These are phyloP conservation scores for Pseudocercospora pini-densiflorae DNA, from an alignment of 2,329 filamentous ascomycete genomes.

Conservation along the genomic window DNA sequence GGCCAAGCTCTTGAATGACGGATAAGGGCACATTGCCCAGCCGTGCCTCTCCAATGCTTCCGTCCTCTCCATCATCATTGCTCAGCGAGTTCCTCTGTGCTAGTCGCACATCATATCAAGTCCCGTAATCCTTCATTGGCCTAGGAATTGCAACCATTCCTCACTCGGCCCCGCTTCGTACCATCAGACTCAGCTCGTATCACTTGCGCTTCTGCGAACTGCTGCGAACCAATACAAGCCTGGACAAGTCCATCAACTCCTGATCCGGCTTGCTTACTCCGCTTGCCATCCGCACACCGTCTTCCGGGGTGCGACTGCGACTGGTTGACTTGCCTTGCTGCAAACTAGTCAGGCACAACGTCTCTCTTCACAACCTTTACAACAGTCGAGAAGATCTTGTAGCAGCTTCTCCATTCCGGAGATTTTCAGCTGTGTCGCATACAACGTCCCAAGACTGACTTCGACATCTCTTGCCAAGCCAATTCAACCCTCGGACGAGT, in stretches of 20 bases:
- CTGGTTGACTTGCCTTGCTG: background rate
- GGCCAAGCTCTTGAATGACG: background rate
- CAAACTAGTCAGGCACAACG: background rate
- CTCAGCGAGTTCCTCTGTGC: background rate
- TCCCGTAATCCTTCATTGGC: background rate
- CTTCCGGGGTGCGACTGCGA: background rate
- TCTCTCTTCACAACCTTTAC: background rate
- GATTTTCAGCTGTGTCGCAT: background rate
- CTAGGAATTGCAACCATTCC: background rate
- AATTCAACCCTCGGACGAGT: background rate
- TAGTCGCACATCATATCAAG: background rate
- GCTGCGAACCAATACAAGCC: background rate
- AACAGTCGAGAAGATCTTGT: background rate
- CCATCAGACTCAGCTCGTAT: background rate
- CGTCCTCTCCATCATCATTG: background rate
- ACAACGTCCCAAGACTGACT: background rate
- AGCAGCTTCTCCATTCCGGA: background rate
- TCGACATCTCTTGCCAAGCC: background rate
- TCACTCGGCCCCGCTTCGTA: background rate
- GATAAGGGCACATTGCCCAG: background rate
- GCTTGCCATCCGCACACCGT: background rate
- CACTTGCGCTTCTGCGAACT: background rate
- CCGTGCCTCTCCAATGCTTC: background rate
- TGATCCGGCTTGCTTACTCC: background rate
- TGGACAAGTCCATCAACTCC: background rate